Evolutionary conservation across 768 basidiomycete species (phyloP), one percentile per base, ranked within the genome.

Genomic region (Coprinopsis marcescibilis): DNA sequence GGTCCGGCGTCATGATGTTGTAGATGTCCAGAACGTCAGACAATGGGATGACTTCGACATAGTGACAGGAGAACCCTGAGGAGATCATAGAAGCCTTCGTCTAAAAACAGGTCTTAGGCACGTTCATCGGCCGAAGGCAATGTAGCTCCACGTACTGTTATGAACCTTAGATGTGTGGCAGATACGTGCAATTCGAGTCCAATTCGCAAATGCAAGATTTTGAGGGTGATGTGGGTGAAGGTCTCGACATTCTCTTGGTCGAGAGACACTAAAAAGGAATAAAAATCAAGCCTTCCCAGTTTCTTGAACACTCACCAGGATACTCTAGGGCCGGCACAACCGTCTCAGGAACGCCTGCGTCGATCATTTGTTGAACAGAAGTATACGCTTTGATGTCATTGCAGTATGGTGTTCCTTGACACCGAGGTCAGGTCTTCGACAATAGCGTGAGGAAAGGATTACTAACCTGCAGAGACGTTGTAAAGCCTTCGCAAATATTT

Each of bases 11-110:
- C 2, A 82, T 78, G 17, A 91, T 80, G 36, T 85, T 86, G 64
- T 90, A 87, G 1, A 89, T 78, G 55, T 96, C 92, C 64, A 89
- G 89, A 52, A 96, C 77, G 49, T 94, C 91, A 3, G 76, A 65
- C 20, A 93, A 65, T 4, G 80, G 75, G 45, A 94, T 81, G 45
- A 95, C 80, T 56, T 96, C 92, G 1, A 84, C 86, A 2, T 86
- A 80, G 65, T 81, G 80, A 65, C 87, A 86, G 8, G 80, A 74
- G 41, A 90, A 64, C 0, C 70, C 67, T 1, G 84, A 77, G 3
- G 83, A 85, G 35, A 93, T 77, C 6, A 78, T 70, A 54, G 78
- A 75, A n/a, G 88, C 78, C 57, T 84, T 86, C 53, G 78, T 72
- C 81, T 86, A 40, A 15, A 34, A 45, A 32, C 20, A 33, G 10